Evolutionary conservation across 148 eudicot genomes (phyloP).

Genomic region (Tetragonia tetragonoides): DNA sequence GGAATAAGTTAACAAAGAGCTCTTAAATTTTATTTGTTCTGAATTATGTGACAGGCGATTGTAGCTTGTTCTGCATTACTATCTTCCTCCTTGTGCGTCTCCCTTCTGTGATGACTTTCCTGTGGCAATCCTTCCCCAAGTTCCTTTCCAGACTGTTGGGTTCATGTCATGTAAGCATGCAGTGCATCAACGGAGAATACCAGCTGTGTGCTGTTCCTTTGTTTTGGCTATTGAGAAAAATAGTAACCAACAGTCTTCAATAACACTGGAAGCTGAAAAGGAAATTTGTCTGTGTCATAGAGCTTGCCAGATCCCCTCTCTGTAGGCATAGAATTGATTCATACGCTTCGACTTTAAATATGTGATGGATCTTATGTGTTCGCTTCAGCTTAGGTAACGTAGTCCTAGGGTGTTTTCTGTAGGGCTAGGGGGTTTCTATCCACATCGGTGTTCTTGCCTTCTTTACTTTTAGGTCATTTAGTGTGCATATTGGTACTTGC

Average conservation of each 20-base stretch:
- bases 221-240: background rate
- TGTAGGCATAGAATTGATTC: background rate
- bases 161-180: background rate
- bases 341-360: background rate
- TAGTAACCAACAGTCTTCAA: background rate
- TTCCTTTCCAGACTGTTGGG: background rate
- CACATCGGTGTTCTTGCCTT: background rate
- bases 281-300: background rate
- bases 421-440: background rate
- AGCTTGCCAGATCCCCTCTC: background rate
- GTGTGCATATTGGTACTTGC: conserved; percentile 1
- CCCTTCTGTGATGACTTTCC: background rate
- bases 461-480: background rate
- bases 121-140: background rate
- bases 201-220: background rate
- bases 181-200: background rate
- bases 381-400: background rate
- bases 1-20: too few relatives aligned
- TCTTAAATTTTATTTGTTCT: too few relatives aligned
- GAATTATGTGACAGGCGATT: background rate
- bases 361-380: background rate
- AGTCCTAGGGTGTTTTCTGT: background rate
- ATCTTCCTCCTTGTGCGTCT: background rate
- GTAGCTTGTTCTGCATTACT: background rate
- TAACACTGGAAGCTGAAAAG: background rate